Evolutionary conservation across 2,329 filamentous ascomycete genomes (phyloP), one percentile per base, ranked within the genome.

Genomic region (Ceratocystis harringtonii): DNA sequence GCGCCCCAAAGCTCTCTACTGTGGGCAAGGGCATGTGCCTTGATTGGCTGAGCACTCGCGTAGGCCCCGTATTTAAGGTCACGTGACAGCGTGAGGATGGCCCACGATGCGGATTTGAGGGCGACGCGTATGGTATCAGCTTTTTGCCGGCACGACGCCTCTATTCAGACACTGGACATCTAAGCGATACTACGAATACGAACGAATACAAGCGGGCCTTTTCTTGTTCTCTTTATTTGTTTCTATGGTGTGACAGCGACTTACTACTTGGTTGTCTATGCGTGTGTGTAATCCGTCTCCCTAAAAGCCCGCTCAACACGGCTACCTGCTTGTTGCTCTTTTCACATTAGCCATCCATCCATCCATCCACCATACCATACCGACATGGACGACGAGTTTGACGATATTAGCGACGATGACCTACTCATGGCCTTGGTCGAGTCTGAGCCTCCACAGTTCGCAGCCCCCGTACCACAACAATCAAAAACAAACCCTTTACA

Each of bases 381-480:
- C 44, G 55, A 45, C 48, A 69, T 69, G 68, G 66, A 65, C 22
- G 83, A 66, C 30, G 83, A 66, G 32, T 67, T 67, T 55, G 84
- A 84, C 68, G 80, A 81, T 68, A 79, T 87, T 63, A 80, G 82
- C 63, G 86, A 89, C 68, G 85, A 86, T 70, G 85, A 87, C 69
- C 75, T 89, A 67, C 77, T 88, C 57, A 76, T 80, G 44, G 85
- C 80, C 5, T 78, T 84, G 25, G 44, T 55, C 19, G 30, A 55
- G n/a, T 48, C 63, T 15, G 52, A 63, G 25, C 41, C 52, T 30
- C 60, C 2, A 36, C 36, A 36, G 61, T 32, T 32, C 32, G n/a
- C 61, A 41, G 45, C 28, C n/a, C 45, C 45, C 12, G 44, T 41
- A 30, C 19, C 30, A n/a, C 17, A 32, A 10, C 61, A 63, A 32